phyloP scores from a whole-genome alignment of 768 basidiomycete genomes.

The Mycena crocata region DNA sequence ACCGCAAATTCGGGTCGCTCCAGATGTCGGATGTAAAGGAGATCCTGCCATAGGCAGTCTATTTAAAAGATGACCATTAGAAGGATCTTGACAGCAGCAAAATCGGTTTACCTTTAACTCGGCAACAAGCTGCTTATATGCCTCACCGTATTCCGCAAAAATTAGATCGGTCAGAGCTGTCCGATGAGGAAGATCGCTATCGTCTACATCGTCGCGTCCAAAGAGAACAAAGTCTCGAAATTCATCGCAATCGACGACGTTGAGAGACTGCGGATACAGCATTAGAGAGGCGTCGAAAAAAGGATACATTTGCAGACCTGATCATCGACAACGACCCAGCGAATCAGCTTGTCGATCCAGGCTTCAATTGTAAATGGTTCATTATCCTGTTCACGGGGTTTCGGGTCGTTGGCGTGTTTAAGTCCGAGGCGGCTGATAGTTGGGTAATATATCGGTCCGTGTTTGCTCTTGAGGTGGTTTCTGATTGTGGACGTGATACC shows the following conservation, averaged over 20 bases:
- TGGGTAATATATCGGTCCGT: constrained; percentile 30
- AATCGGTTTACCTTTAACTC: constrained; percentile 40
- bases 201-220: constrained; percentile 32
- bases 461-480: constrained; percentile 37
- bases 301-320: constrained; percentile 45
- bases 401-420: background rate
- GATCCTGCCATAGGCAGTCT: constrained; percentile 43
- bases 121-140: constrained; percentile 33
- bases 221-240: constrained; percentile 47
- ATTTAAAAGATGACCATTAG: background rate
- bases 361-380: constrained; percentile 37
- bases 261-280: constrained; percentile 44
- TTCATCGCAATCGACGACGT: constrained; percentile 50
- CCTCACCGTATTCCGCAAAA: constrained; percentile 35
- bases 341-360: constrained; percentile 33
- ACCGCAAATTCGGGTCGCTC: constrained; percentile 40
- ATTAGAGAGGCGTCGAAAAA: background rate
- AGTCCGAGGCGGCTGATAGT: constrained; percentile 3
- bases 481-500: constrained; percentile 36
- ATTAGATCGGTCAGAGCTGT: constrained; percentile 44
- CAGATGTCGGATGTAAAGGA: constrained; percentile 52
- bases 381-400: background rate
- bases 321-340: constrained; percentile 44
- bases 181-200: constrained; percentile 50
- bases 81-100: constrained; percentile 2